phyloP scores from a whole-genome alignment of 257 asterid genomes.

The Primulina huaijiensis region DNA sequence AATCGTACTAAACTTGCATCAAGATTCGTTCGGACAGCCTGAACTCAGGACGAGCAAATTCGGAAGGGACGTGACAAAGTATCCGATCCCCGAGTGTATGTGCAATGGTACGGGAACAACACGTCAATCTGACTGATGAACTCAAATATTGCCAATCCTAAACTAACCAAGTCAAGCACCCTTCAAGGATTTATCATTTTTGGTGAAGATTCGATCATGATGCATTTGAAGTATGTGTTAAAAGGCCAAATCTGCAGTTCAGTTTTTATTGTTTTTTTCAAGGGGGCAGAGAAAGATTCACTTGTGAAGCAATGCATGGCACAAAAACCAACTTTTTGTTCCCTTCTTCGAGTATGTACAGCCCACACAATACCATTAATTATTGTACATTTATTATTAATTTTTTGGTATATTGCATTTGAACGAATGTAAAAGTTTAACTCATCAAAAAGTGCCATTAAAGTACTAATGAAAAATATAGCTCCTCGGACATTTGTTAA shows the following conservation, averaged over 20 bases:
- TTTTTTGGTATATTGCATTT: no score
- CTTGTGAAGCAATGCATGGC: neutral
- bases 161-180: neutral
- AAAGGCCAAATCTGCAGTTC: no score
- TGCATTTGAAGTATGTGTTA: neutral
- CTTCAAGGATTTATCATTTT: neutral
- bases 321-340: neutral
- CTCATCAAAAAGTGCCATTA: no score
- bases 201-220: neutral
- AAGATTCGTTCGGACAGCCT: neutral
- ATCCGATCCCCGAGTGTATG: conserved; percentile 92
- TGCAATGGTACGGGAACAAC: conserved; percentile 45
- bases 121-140: conserved; percentile 24
- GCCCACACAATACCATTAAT: neutral
- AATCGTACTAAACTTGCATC: neutral
- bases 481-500: no score
- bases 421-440: no score
- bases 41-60: conserved; percentile 56
- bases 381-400: no score
- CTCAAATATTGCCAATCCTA: neutral
- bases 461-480: no score
- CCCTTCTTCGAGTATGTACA: neutral
- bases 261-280: no score
- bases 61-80: conserved; percentile 82
- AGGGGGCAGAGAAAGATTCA: no score